These are phyloP conservation scores for Breviolum minutum DNA, from an alignment of 73 alveolate species.

Conservation along the genomic window DNA sequence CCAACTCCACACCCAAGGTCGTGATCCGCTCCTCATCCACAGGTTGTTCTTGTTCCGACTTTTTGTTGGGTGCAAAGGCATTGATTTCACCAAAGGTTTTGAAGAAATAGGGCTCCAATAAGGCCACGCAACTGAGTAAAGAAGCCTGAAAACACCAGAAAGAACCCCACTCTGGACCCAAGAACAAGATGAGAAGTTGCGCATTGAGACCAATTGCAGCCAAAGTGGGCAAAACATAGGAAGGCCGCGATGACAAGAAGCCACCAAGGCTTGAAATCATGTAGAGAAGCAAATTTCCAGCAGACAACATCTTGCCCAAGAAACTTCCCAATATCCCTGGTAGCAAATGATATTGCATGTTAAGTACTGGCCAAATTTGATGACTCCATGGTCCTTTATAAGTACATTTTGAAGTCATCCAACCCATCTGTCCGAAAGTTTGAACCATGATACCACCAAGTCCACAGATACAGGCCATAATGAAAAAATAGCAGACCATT, in stretches of 20 bases:
- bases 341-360: constrained; percentile 24
- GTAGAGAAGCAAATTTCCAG: constrained; percentile 61
- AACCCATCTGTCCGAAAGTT: not conserved
- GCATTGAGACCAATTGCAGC: constrained; percentile 44
- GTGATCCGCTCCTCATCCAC: not conserved
- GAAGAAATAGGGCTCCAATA: constrained; percentile 61
- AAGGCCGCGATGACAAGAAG: constrained; percentile 50
- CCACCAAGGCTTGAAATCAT: constrained; percentile 25
- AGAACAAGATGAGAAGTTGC: constrained; percentile 3
- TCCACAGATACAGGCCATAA: constrained; percentile 32
- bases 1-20: not conserved
- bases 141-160: constrained; percentile 89
- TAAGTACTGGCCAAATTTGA: constrained; percentile 73
- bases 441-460: constrained; percentile 28
- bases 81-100: constrained; percentile 27
- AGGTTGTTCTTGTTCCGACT: not conserved
- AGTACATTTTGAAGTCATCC: constrained; percentile 52
- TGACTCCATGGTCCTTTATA: constrained; percentile 65
- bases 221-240: constrained; percentile 43
- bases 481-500: not conserved
- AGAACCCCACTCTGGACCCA: constrained; percentile 80
- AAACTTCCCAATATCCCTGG: constrained; percentile 10
- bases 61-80: not conserved
- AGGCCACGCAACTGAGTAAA: constrained; percentile 3
- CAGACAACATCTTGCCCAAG: constrained; percentile 10